Base-by-base conservation (phyloP, 2,329 filamentous ascomycete species). In the Tolypocladium capitatum region DNA sequence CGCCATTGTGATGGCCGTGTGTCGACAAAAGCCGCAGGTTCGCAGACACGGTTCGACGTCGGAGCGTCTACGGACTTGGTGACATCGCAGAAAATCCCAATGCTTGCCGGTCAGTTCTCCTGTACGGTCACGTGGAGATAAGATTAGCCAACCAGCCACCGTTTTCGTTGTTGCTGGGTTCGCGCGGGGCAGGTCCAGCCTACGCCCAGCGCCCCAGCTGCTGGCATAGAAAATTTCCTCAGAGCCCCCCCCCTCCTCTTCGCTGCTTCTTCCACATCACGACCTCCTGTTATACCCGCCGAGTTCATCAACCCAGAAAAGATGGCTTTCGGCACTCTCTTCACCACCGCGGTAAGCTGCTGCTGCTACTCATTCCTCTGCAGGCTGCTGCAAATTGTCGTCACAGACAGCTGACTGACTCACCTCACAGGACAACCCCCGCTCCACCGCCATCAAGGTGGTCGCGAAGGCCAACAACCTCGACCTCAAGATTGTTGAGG, bases 271-370 rank as follows among this genome's bases (percentile, higher is more conserved):
- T 45, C 48, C 58, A 55, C 55, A 53, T 51, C 54, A 46, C 46
- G 30, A 41, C 31, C 49, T 46, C 49, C 47, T 48, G 50, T 40
- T 24, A 47, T 32, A 40, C 48, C 52, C 51, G 27, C 38, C 44
- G 24, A 20, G 32, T 41, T 45, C 16, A 38, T 51, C 50, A 50
- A 52, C 54, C 61, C 65, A 63, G 68, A 75, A 87, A 87, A 79
- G 70, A 94, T 94, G 85, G 78, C 86, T 68, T 97, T 98, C 80
- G 92, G 92, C 75, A 98, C 94, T 78, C 81, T 98, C 66, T 97
- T 92, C 81, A 86, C 84, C 68, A 81, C 79, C 70, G 68, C 80
- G 74, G 91, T 94, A 83, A 60, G 69, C 45, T 51, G 48, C 35
- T 21, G 9, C 24, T 18, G 16, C 16, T 30, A 7, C 46, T 24